These are phyloP conservation scores for Aureobasidium uvarum DNA, from an alignment of 2,329 filamentous ascomycete genomes.

Conservation along the genomic window DNA sequence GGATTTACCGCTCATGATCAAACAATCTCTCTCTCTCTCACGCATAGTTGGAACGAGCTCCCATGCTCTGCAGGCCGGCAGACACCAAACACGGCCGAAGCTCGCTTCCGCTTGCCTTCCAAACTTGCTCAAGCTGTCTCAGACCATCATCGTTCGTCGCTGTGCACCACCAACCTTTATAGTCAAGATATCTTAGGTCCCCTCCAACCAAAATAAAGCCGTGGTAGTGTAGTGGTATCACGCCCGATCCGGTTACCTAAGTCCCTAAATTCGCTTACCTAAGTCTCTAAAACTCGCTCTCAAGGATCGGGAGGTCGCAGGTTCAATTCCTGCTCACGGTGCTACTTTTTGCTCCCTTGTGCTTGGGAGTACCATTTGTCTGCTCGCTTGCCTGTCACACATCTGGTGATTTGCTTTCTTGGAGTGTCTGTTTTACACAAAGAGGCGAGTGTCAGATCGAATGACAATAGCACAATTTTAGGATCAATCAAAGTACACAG, in stretches of 20 bases:
- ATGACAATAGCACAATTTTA: no score
- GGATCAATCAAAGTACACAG: no score
- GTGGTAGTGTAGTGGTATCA: neutral
- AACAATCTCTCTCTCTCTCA: neutral
- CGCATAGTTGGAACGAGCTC: no score
- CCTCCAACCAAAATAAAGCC: neutral
- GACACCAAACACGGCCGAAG: neutral
- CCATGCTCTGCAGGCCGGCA: no score
- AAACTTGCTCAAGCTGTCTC: neutral
- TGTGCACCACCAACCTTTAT: neutral
- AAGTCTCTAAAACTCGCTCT: neutral
- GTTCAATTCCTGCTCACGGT: neutral
- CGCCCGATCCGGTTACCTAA: neutral
- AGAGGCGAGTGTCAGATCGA: no score
- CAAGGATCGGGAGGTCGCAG: neutral
- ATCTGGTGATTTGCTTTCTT: no score
- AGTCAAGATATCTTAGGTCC: neutral
- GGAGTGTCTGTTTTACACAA: no score
- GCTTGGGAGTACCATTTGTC: no score
- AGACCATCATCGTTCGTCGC: neutral
- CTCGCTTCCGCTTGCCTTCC: neutral
- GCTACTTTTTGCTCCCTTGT: neutral
- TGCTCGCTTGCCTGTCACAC: no score
- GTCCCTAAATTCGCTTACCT: neutral
- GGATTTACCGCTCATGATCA: neutral